Evolutionary conservation across 176 grass and related monocot genomes (phyloP), one percentile per base, ranked within the genome.

Genomic region (Tuctoria greenei): DNA sequence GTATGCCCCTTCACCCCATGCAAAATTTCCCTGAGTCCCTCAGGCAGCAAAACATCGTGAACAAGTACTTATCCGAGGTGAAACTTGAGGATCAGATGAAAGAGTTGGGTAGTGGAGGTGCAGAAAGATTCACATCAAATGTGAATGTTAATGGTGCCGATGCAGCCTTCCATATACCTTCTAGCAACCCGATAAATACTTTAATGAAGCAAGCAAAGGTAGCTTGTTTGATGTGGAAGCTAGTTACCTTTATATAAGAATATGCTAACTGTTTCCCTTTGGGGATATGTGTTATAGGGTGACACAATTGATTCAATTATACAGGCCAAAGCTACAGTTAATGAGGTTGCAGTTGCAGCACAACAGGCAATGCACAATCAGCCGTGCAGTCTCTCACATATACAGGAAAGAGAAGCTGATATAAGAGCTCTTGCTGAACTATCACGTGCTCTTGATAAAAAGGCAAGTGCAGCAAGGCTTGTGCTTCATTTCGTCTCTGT

Each of bases 381-480:
- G 66, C 91, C 95, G 70, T 99, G 72, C 67, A 90, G 87, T 21
- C 73, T 95, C 17, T 90, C 89, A 76, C 91, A 99, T 85, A 88
- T 99, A 86, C 95, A 99, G 76, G 95, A 99, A 90, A 92, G 92
- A 78, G 95, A 99, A 79, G 95, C 95, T 75, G 95, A 99, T 81
- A 90, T 99, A 84, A 90, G 85, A 85, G 95, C 92, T 42, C 95
- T 99, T 86, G 91, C 91, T 81, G 95, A 99, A 51, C 79, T 99
- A 41, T 98, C 95, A 58, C 91, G 89, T 64, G 91, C 89, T 74
- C 91, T 99, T 72, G 91, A 93, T 88, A 93, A 93, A 83, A 93
- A 93, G 91, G 91, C 77, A 77, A 82, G 70, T 87, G 52, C 24
- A 66, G 67, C 68, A 82, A 66, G 51, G 34, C 38, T 71, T 59